Evolutionary conservation across 768 basidiomycete species (phyloP), one percentile per base, ranked within the genome.

Genomic region (Symmetrospora coprosmae): DNA sequence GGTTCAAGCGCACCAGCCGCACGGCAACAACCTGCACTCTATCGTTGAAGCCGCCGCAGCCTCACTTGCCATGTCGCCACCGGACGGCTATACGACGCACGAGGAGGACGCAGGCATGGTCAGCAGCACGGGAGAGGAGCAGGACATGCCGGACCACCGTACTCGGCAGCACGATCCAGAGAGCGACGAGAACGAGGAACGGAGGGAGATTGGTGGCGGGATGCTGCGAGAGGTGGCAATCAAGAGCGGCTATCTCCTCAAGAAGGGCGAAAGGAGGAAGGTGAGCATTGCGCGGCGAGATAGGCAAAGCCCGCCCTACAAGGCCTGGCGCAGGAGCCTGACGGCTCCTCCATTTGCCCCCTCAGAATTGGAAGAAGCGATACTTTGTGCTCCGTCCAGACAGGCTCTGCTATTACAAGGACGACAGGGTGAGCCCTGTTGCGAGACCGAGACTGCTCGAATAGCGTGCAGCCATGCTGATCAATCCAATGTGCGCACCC

Each of bases 201-300:
- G 63, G 14, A 67, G 69, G 60, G 67, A 64, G 53, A 48, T 66
- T 40, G 65, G 64, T 52, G 67, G 62, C 47, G 56, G 63, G 40
- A 45, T 65, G 51, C 64, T 58, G 51, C 68, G 73, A 3, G 75
- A 77, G 62, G 66, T 71, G 47, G 82, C 86, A 39, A 78, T 92
- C 71, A 92, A 90, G 74, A 81, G 85, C 23, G 94, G 92, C 1
- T 97, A 94, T 75, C 76, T 97, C 50, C 86, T 83, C 81, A 99
- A 99, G 80, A 97, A 97, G 77, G 92, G 92, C 66, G 88, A 94
- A 73, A 80, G 89, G 60, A 77, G 94, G 73, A 96, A 96, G 85
- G 92, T 92, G 65, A 60, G 79, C 35, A 41, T 21, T 43, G 62
- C 19, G 11, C 27, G 7, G 17, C 23, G 6, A 16, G 13, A 41